A percentile compares a stretch with the other conserved stretches of the same genome.
Evolutionary conservation across 345 rosid species (phyloP).

Genomic region (Syzygium oleosum): DNA sequence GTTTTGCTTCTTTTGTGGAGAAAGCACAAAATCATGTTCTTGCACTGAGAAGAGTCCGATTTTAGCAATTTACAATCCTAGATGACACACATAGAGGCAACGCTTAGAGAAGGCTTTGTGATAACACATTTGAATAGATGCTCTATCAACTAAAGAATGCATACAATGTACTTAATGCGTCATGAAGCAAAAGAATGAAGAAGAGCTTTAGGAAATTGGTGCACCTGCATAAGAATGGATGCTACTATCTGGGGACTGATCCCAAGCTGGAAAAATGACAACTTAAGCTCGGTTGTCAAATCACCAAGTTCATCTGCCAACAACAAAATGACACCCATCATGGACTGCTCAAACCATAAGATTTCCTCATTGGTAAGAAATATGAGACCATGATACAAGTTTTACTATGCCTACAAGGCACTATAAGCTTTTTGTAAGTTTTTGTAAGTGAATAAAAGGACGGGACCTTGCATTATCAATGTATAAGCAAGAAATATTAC

Average conservation of each 20-base stretch:
- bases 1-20: neutral
- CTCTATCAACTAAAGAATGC: neutral
- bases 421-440: neutral
- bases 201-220: neutral
- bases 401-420: neutral
- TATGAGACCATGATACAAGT: neutral
- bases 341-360: neutral
- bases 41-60: neutral
- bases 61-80: neutral
- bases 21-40: neutral
- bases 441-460: neutral
- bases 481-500: neutral
- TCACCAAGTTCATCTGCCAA: conserved; percentile 83
- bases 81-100: neutral
- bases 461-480: neutral
- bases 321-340: neutral
- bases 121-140: neutral
- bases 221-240: conserved; percentile 88
- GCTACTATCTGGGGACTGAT: conserved; percentile 88
- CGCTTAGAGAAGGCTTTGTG: neutral
- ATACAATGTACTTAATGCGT: neutral
- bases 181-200: neutral
- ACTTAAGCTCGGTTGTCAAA: conserved; percentile 67
- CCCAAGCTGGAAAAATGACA: conserved; percentile 94
- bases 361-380: neutral